Percentiles rank a stretch among this genome's conserved stretches.
Evolutionary conservation across 257 asterid genomes (phyloP).

Genomic region (Rehmannia glutinosa): DNA sequence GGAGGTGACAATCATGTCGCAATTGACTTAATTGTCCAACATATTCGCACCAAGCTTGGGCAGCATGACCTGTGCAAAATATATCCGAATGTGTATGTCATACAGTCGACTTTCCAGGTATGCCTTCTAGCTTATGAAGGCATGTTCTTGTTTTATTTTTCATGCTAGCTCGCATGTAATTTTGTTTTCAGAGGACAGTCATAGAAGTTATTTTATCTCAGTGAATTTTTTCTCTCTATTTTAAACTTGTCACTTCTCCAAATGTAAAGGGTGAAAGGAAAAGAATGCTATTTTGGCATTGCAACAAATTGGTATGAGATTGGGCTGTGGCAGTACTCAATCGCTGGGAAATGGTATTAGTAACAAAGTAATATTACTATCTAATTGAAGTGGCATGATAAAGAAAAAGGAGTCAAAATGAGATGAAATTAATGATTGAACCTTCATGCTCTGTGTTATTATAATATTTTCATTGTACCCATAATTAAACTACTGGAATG

Average conservation of each 20-base stretch:
- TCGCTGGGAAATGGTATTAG: neutral
- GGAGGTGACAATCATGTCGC: conserved; percentile 99
- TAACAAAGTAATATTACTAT: too few species aligned
- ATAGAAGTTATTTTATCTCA: neutral
- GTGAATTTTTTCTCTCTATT: neutral
- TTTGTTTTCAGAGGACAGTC: neutral
- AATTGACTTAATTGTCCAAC: conserved; percentile 92
- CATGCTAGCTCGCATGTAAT: neutral
- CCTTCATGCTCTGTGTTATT: too few species aligned
- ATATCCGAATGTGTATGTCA: conserved; percentile 85
- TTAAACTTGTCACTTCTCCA: conserved; percentile 12
- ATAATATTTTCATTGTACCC: too few species aligned
- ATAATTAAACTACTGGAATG: neutral
- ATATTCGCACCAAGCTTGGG: conserved; percentile 93
- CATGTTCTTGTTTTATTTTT: conserved; percentile 3
- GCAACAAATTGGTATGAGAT: neutral
- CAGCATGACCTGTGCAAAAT: conserved; percentile 97
- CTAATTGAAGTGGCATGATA: neutral
- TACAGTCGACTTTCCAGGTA: conserved; percentile 98
- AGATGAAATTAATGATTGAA: too few species aligned
- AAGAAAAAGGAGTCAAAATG: too few species aligned
- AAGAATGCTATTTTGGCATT: neutral
- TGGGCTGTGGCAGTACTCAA: neutral
- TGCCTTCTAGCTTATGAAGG: conserved; percentile 1
- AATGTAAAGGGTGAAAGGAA: neutral